phyloP scores from a whole-genome alignment of 2,329 filamentous ascomycete genomes.

The Colletotrichum shisoi region DNA sequence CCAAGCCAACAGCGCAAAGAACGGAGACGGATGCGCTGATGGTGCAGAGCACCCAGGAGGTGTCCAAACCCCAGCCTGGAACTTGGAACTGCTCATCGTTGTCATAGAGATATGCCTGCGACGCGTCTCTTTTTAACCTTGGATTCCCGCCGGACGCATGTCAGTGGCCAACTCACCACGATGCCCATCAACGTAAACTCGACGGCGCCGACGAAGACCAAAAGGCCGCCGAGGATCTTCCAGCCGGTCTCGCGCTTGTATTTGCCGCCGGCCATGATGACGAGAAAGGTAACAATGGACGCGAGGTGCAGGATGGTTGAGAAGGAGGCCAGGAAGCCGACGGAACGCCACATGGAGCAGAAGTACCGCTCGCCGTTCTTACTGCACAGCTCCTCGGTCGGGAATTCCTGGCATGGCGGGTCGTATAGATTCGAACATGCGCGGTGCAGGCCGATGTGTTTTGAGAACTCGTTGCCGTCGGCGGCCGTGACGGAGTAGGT shows the following conservation, averaged over 20 bases:
- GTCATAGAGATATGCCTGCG: slow-evolving; percentile 81
- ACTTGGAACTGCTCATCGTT: slow-evolving; percentile 83
- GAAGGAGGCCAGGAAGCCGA: slow-evolving; percentile 88
- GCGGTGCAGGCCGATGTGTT: slow-evolving; percentile 79
- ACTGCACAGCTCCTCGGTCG: slow-evolving; percentile 71
- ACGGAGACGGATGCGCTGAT: slow-evolving; percentile 63
- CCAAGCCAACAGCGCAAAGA: slow-evolving; percentile 65
- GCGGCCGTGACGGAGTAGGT: slow-evolving; percentile 65
- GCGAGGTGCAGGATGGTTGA: slow-evolving; percentile 83
- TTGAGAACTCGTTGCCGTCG: slow-evolving; percentile 57
- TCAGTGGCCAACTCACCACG: slow-evolving; percentile 68
- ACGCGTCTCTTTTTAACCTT: background rate
- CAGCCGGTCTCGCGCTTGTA: slow-evolving; percentile 82
- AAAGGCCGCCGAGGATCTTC: slow-evolving; percentile 74
- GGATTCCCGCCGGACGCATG: slow-evolving; percentile 17
- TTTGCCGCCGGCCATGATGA: slow-evolving; percentile 81
- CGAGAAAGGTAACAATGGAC: slow-evolving; percentile 78
- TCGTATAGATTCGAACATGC: slow-evolving; percentile 77
- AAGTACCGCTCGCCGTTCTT: slow-evolving; percentile 72
- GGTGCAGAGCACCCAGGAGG: slow-evolving; percentile 76
- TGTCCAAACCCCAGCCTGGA: slow-evolving; percentile 80
- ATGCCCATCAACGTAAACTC: slow-evolving; percentile 81
- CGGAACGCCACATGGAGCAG: slow-evolving; percentile 89
- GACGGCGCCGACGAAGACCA: slow-evolving; percentile 70
- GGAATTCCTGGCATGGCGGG: slow-evolving; percentile 70